Conservation (phyloP, 805 yeast genomes). For the Saccharomycopsis sp. region DNA sequence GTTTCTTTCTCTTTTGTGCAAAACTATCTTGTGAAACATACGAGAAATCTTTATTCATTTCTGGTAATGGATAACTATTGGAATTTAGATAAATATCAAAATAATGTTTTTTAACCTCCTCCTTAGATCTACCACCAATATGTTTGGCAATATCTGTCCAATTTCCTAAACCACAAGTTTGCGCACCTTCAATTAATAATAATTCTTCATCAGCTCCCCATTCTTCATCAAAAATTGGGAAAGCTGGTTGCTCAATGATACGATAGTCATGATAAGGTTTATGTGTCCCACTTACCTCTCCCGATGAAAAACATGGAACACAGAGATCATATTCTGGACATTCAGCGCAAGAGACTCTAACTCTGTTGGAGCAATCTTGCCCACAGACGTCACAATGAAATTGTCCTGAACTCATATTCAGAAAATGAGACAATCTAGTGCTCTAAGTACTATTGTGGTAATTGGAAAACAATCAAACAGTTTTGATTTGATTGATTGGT, state of each 20-base stretch:
- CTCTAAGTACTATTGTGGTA: too few species aligned
- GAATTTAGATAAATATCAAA: conserved; percentile 58
- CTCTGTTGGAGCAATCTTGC: conserved; percentile 89
- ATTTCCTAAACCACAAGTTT: conserved; percentile 84
- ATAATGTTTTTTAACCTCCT: conserved; percentile 85
- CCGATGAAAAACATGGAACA: conserved; percentile 92
- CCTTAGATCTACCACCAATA: conserved; percentile 84
- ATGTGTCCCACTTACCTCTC: conserved; percentile 71
- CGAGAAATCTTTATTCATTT: conserved; percentile 58
- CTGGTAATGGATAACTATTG: conserved; percentile 78
- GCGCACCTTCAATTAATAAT: conserved; percentile 81
- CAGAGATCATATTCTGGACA: conserved; percentile 95
- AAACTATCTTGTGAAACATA: conserved; percentile 59
- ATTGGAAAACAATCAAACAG: too few species aligned
- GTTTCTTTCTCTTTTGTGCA: conserved; percentile 48
- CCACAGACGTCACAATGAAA: conserved; percentile 95
- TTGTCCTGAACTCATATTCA: conserved; percentile 27
- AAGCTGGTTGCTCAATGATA: conserved; percentile 88
- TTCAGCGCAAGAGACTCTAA: conserved; percentile 82
- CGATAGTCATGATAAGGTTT: conserved; percentile 91
- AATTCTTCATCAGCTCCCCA: conserved; percentile 99
- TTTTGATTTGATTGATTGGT: too few species aligned
- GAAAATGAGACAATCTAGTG: too few species aligned
- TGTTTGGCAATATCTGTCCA: conserved; percentile 99
- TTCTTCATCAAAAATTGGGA: conserved; percentile 78